phyloP scores from a whole-genome alignment of 1,284 basidiomycete species.

The Volvariella volvacea region DNA sequence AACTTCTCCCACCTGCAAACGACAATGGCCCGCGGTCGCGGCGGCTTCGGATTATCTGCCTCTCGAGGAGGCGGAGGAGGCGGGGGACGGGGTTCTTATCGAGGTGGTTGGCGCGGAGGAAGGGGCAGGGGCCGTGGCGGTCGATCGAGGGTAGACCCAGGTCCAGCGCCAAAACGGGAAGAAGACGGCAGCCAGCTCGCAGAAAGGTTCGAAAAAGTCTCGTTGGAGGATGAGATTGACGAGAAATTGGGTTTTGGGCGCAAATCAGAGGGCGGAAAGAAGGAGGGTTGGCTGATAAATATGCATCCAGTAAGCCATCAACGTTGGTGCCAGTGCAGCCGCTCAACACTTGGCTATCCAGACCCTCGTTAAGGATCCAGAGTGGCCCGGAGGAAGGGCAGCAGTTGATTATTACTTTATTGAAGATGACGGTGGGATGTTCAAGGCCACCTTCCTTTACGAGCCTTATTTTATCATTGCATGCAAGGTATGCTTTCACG shows the following conservation, averaged over 20 bases:
- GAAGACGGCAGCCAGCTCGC: constrained; percentile 82
- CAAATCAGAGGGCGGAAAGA: constrained; percentile 65
- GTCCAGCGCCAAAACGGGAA: constrained; percentile 58
- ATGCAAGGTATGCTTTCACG: constrained; percentile 63
- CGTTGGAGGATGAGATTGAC: constrained; percentile 81
- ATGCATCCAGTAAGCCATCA: constrained; percentile 84
- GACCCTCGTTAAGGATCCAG: constrained; percentile 83
- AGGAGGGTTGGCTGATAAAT: constrained; percentile 94
- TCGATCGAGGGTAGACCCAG: constrained; percentile 34
- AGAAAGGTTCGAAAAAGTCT: constrained; percentile 78
- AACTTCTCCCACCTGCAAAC: neutral
- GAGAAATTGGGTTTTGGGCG: constrained; percentile 87
- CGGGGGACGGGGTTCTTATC: constrained; percentile 26
- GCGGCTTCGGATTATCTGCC: constrained; percentile 31
- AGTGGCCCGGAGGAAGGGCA: constrained; percentile 75
- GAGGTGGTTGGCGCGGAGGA: constrained; percentile 40
- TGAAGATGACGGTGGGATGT: constrained; percentile 93
- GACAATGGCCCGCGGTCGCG: constrained; percentile 30
- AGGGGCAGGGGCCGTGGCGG: constrained; percentile 57
- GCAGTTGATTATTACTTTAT: constrained; percentile 98
- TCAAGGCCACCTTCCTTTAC: constrained; percentile 90
- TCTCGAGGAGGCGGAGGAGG: constrained; percentile 34
- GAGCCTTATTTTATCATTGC: constrained; percentile 95
- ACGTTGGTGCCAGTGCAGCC: too few relatives aligned
- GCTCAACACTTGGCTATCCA: constrained; percentile 22